Evolutionary conservation across 1,284 basidiomycete species (phyloP), one percentile per base, ranked within the genome.

Genomic region (Baeospora myosura): DNA sequence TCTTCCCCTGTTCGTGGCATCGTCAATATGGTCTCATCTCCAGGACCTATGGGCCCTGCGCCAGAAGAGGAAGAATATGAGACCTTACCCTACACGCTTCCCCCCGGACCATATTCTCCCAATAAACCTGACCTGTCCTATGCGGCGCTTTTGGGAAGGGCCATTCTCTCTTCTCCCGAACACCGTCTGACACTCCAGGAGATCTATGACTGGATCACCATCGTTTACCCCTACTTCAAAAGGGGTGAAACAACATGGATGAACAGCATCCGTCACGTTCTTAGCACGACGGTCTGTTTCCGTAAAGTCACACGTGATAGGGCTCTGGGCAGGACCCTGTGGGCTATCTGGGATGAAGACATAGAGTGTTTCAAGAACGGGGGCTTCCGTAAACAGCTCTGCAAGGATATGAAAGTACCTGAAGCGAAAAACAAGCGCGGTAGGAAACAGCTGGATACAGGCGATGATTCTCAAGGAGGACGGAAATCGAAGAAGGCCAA

Each of bases 201-300:
- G 59, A 95, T 98, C 48, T 98, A 98, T 58, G 82, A 88, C 55
- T 98, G 82, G 75, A 95, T 98, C 55, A 90, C 88, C 45, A 88
- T 87, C 29, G 89, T 90, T 3, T 94, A 92, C 61, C 93, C 95
- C 0, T 84, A 84, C 60, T 98, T 92, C 69, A 91, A 91, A 60
- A 83, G 85, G 32, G 87, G 88, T 28, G 93, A 96, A 54, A 78
- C 84, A n/a, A 94, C 91, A 20, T 97, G 93, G 93, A 89, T 90
- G 80, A 92, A 92, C 61, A 88, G 86, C 42, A 86, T 92, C 49
- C 75, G 89, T 16, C 88, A 92, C 61, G 88, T 89, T 34, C 72
- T 92, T 29, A 88, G 84, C 54, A 87, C 88, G 1, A 90, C 89
- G 36, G 74, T 84, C 6, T 79, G 78, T 42, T 88, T 88, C 58